phyloP scores from a whole-genome alignment of 371 early-diverging fungal genomes.

The Mortierella sp. region DNA sequence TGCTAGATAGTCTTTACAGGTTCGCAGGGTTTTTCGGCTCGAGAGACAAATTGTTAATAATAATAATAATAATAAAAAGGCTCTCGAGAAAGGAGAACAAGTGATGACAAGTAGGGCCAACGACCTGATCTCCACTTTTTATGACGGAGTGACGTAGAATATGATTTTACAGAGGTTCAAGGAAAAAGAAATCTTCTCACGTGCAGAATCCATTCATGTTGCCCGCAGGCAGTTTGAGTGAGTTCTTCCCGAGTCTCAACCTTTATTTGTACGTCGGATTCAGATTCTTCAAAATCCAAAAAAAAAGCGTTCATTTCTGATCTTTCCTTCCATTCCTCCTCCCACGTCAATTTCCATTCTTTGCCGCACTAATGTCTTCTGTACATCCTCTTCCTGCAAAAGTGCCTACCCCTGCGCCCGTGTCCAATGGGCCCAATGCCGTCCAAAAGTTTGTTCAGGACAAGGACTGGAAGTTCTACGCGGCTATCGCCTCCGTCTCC shows the following conservation, averaged over 20 bases:
- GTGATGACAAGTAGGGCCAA: too few relatives aligned
- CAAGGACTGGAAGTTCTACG: conserved; percentile 85
- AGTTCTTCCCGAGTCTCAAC: not conserved
- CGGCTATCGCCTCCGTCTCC: conserved; percentile 75
- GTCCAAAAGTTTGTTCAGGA: conserved; percentile 75
- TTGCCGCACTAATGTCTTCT: conserved; percentile 25
- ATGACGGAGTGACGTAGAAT: not conserved
- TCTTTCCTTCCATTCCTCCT: conserved; percentile 12
- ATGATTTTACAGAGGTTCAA: not conserved
- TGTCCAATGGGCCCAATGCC: conserved; percentile 37
- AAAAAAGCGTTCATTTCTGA: conserved; percentile 5
- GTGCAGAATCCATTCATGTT: not conserved
- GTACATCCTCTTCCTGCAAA: conserved; percentile 43
- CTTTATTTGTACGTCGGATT: conserved; percentile 6
- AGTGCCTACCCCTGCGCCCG: conserved; percentile 49
- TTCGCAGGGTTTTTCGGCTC: too few relatives aligned
- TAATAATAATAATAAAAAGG: too few relatives aligned
- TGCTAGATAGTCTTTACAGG: too few relatives aligned
- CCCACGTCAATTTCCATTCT: not conserved
- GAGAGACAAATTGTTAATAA: too few relatives aligned
- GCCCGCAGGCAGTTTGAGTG: not conserved
- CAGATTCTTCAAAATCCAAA: conserved; percentile 6
- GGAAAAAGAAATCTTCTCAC: not conserved
- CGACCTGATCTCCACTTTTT: too few relatives aligned
- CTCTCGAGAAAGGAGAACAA: too few relatives aligned